Conservation (phyloP, 192 early-diverging fungal species). For the Phycomyces blakesleeanus region DNA sequence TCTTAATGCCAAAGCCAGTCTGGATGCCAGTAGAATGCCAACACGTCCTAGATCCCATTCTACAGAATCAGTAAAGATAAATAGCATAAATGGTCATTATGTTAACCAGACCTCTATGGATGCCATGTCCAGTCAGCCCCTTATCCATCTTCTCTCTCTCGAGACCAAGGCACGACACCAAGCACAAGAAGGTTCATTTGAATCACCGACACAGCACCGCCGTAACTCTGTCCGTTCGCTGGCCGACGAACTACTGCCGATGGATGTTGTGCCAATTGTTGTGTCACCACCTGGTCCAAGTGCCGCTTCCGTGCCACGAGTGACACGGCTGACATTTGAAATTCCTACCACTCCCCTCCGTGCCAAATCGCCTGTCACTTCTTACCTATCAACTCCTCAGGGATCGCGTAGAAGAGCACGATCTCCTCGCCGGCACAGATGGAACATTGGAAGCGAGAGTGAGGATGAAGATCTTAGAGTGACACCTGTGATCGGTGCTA, state of each 20-base stretch:
- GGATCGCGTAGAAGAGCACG: neutral
- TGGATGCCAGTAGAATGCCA: neutral
- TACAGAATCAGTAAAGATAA: neutral
- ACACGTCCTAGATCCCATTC: slow-evolving; percentile 8
- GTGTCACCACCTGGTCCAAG: slow-evolving; percentile 10
- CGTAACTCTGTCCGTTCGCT: neutral
- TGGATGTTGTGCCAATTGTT: slow-evolving; percentile 1
- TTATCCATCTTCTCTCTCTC: slow-evolving; percentile 24
- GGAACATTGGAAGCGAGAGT: slow-evolving; percentile 27
- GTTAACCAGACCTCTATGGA: neutral
- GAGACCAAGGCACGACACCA: slow-evolving; percentile 22
- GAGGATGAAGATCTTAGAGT: slow-evolving; percentile 18
- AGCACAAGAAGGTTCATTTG: no score
- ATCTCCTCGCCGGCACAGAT: slow-evolving; percentile 20
- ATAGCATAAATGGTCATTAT: neutral
- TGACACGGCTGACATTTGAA: slow-evolving; percentile 27
- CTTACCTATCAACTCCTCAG: neutral
- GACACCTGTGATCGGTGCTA: slow-evolving; percentile 13
- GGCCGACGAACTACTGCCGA: slow-evolving; percentile 3
- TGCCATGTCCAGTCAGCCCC: slow-evolving; percentile 14
- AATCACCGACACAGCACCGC: neutral
- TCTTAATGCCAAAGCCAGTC: neutral
- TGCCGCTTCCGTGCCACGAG: slow-evolving; percentile 7
- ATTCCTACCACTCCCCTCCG: slow-evolving; percentile 27
- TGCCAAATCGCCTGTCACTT: slow-evolving; percentile 6